Percentiles rank a stretch among this genome's conserved stretches.
Conservation (phyloP, 2,329 filamentous ascomycete species). For the Hypoxylon sp. region DNA sequence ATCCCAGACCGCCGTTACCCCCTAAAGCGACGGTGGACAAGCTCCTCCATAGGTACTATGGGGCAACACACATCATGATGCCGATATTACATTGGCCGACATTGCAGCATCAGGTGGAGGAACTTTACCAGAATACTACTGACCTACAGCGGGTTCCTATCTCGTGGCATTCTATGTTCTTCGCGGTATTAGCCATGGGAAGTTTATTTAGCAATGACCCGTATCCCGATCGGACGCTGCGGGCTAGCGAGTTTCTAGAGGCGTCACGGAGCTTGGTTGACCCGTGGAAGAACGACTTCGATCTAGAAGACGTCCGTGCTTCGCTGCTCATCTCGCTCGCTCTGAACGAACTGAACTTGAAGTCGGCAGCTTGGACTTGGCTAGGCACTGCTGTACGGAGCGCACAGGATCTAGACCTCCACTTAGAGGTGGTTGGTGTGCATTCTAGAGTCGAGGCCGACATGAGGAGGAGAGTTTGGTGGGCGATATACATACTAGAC, state of each 20-base stretch:
- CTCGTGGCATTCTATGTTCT: slow-evolving; percentile 85
- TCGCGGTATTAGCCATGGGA: slow-evolving; percentile 86
- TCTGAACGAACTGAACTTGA: slow-evolving; percentile 87
- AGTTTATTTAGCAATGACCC: slow-evolving; percentile 77
- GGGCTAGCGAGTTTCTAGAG: slow-evolving; percentile 77
- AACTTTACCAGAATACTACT: slow-evolving; percentile 77
- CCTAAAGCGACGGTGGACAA: slow-evolving; percentile 78
- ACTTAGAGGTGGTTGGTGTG: slow-evolving; percentile 76
- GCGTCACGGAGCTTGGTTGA: slow-evolving; percentile 79
- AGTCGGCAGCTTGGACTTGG: slow-evolving; percentile 89
- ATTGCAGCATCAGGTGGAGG: slow-evolving; percentile 82
- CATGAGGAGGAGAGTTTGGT: slow-evolving; percentile 91
- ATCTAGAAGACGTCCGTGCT: slow-evolving; percentile 80
- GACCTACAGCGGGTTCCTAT: slow-evolving; percentile 72
- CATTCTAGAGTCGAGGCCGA: slow-evolving; percentile 85
- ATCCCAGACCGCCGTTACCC: slow-evolving; percentile 76
- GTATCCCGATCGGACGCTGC: slow-evolving; percentile 66
- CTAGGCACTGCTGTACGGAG: slow-evolving; percentile 83
- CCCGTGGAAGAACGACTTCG: slow-evolving; percentile 84
- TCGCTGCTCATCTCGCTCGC: slow-evolving; percentile 83
- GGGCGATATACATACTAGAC: slow-evolving; percentile 92
- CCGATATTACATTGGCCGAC: slow-evolving; percentile 91
- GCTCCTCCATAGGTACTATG: slow-evolving; percentile 81
- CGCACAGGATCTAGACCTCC: slow-evolving; percentile 86
- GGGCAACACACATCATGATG: slow-evolving; percentile 82